These are phyloP conservation scores for Metarhizium sp. DNA, from an alignment of 2,329 filamentous ascomycete species.

Conservation along the genomic window DNA sequence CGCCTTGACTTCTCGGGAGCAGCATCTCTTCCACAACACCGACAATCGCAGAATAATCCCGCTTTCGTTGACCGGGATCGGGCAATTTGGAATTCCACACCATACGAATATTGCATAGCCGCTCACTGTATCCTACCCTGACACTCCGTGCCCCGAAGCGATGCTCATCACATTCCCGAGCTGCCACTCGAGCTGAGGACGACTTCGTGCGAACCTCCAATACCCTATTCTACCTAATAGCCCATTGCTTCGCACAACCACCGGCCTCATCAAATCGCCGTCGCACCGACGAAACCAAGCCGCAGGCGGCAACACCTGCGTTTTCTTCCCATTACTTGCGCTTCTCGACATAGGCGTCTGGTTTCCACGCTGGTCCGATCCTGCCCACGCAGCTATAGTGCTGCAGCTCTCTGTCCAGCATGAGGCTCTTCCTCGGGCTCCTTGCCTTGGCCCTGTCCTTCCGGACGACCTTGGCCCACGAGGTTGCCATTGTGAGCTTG, in stretches of 20 bases:
- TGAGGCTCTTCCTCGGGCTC: slow-evolving; percentile 45
- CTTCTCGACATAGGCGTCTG: background rate
- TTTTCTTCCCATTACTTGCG: background rate
- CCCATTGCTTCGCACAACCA: background rate
- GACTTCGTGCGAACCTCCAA: background rate
- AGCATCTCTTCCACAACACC: background rate
- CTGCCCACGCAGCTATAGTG: background rate
- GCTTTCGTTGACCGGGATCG: background rate
- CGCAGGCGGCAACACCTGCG: background rate
- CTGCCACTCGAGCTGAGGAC: background rate
- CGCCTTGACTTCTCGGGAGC: background rate
- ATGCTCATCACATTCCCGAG: background rate
- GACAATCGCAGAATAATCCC: background rate
- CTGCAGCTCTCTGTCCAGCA: slow-evolving; percentile 22
- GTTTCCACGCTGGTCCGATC: background rate
- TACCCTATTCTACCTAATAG: background rate
- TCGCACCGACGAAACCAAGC: background rate
- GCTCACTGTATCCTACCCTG: no score
- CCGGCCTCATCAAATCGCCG: background rate
- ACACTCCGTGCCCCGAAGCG: background rate
- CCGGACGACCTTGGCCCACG: slow-evolving; percentile 45
- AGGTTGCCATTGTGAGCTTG: slow-evolving; percentile 36
- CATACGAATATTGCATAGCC: no score
- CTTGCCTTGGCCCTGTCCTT: slow-evolving; percentile 44
- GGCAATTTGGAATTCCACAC: no score